phyloP scores from a whole-genome alignment of 73 alveolate genomes.

The Stentor roeselii region DNA sequence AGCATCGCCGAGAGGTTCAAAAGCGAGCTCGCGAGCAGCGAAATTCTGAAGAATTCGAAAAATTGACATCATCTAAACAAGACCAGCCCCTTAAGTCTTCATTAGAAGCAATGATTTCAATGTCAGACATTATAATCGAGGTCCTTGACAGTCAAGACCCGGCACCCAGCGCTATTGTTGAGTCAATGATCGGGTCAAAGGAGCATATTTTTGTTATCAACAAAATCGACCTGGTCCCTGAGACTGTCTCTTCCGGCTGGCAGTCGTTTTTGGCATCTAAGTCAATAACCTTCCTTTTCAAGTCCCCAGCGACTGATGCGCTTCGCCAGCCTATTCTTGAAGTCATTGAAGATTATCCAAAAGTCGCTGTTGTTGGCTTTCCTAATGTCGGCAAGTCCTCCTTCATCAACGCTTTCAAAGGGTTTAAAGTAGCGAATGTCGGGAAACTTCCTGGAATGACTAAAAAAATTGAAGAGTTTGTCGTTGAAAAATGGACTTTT shows the following conservation, averaged over 20 bases:
- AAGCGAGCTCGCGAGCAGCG: not conserved
- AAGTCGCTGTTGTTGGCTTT: conserved; percentile 62
- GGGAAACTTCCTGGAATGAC: not conserved
- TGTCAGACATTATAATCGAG: not conserved
- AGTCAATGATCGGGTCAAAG: not conserved
- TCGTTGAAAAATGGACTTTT: not conserved
- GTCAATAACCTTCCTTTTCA: too few species aligned
- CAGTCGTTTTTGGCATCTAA: not conserved
- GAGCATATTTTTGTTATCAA: not conserved
- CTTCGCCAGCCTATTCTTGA: conserved; percentile 29
- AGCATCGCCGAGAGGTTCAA: not conserved
- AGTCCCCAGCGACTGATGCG: not conserved
- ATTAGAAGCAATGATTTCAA: not conserved
- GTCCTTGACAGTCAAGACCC: not conserved
- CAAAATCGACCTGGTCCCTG: not conserved
- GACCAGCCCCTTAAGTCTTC: not conserved
- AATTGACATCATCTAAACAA: not conserved
- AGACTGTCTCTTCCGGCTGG: not conserved
- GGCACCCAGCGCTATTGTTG: not conserved
- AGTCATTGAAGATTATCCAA: conserved; percentile 21
- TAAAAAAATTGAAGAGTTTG: not conserved
- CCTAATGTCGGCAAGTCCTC: conserved; percentile 76
- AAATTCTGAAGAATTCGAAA: not conserved
- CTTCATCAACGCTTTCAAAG: conserved; percentile 58
- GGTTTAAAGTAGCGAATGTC: not conserved